A percentile compares a stretch with the other conserved stretches of the same genome.
Conservation (phyloP, 1,284 basidiomycete genomes). For the Waitea zeae region DNA sequence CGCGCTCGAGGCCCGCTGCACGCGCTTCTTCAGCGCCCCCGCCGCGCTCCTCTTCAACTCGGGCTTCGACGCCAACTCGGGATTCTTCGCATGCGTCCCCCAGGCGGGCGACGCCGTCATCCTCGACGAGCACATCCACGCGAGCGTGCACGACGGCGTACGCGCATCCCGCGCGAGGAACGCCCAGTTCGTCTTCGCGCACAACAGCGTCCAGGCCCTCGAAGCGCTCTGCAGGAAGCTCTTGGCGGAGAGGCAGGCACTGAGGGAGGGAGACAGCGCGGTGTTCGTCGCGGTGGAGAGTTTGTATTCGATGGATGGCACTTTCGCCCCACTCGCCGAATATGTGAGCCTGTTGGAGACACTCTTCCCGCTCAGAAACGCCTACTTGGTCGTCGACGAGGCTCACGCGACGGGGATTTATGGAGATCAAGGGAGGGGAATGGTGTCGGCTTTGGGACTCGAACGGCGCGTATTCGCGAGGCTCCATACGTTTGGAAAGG, state of each 20-base stretch:
- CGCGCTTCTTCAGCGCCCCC: conserved; percentile 44
- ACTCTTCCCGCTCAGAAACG: conserved; percentile 41
- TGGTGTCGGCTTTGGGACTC: conserved; percentile 44
- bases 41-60: conserved; percentile 83
- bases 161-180: conserved; percentile 40
- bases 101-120: conserved; percentile 67
- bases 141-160: conserved; percentile 84
- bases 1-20: conserved; percentile 51
- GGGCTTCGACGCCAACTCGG: conserved; percentile 89
- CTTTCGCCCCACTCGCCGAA: conserved; percentile 57
- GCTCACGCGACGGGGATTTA: conserved; percentile 76
- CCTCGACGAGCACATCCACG: conserved; percentile 84
- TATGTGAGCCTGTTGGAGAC: conserved; percentile 46
- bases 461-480: conserved; percentile 40
- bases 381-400: conserved; percentile 72
- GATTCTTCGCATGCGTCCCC: conserved; percentile 74
- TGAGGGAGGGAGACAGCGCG: conserved; percentile 22
- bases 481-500: conserved; percentile 58
- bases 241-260: conserved; percentile 15
- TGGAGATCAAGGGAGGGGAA: conserved; percentile 64
- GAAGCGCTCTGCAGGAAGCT: conserved; percentile 23
- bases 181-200: conserved; percentile 37
- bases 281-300: conserved; percentile 78
- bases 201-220: conserved; percentile 53
- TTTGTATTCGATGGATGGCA: conserved; percentile 94